A percentile compares a stretch with the other conserved stretches of the same genome.
phyloP scores from a whole-genome alignment of 2,329 filamentous ascomycete species.

The Chaetomium globosum region DNA sequence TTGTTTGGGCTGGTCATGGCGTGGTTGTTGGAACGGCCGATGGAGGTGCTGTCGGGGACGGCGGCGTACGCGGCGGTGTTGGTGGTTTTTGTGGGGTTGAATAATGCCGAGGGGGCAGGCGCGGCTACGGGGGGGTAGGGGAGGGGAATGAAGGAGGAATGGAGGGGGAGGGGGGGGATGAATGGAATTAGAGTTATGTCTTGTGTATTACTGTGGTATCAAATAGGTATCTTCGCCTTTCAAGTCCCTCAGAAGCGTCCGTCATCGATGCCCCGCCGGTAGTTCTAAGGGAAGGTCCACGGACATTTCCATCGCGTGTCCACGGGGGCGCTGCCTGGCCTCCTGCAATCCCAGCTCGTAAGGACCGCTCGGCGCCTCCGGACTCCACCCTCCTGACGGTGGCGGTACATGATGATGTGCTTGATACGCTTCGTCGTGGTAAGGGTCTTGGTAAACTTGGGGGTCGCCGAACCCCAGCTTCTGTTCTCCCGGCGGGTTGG shows the following conservation, averaged over 20 bases:
- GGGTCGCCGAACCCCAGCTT: not conserved
- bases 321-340: not conserved
- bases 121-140: not conserved
- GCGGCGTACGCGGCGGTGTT: slow-evolving; percentile 7
- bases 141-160: not conserved
- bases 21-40: not conserved
- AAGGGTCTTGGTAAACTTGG: not conserved
- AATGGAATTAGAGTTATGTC: not conserved
- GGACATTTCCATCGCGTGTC: not conserved
- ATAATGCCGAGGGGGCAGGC: not conserved
- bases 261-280: not conserved
- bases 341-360: not conserved
- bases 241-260: not conserved
- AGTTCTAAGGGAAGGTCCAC: not conserved
- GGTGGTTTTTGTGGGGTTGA: slow-evolving; percentile 9
- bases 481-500: not conserved
- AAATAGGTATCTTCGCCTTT: not conserved
- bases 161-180: not conserved
- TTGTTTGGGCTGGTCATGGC: not conserved
- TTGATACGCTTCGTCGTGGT: not conserved
- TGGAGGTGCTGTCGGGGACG: not conserved
- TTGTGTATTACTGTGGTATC: not conserved
- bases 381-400: not conserved
- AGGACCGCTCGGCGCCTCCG: not conserved
- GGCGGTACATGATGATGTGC: too few relatives aligned